phyloP scores from a whole-genome alignment of 2,329 filamentous ascomycete species.

The Chalaropsis ovoidea region DNA sequence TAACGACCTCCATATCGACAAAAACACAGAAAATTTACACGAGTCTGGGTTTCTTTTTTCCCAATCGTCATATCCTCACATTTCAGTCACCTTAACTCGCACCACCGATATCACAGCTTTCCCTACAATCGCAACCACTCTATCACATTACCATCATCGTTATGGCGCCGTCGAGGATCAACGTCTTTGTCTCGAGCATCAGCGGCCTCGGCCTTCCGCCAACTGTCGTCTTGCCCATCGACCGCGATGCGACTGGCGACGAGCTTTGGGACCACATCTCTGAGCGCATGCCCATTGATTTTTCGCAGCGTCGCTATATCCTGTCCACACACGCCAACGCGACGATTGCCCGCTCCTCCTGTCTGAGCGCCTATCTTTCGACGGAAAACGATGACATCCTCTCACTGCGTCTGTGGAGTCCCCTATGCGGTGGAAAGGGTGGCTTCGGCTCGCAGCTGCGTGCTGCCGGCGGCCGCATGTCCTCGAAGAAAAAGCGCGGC shows the following conservation, averaged over 20 bases:
- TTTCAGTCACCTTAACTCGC: background rate
- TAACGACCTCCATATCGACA: no score
- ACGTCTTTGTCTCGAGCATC: slow-evolving; percentile 77
- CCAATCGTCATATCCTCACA: background rate
- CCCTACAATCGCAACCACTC: background rate
- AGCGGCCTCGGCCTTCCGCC: slow-evolving; percentile 69
- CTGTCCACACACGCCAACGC: slow-evolving; percentile 75
- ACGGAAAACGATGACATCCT: slow-evolving; percentile 56
- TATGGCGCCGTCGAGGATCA: slow-evolving; percentile 54
- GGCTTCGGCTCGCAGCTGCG: slow-evolving; percentile 96
- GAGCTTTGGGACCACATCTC: slow-evolving; percentile 56
- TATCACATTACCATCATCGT: background rate
- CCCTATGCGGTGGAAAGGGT: slow-evolving; percentile 86
- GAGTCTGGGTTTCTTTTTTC: background rate
- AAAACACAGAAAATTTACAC: no score
- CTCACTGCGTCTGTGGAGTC: slow-evolving; percentile 67
- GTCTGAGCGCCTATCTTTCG: slow-evolving; percentile 53
- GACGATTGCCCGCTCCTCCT: slow-evolving; percentile 48
- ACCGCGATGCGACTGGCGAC: slow-evolving; percentile 52
- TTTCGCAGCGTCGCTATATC: slow-evolving; percentile 50
- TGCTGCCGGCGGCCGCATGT: slow-evolving; percentile 96
- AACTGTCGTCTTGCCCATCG: slow-evolving; percentile 69
- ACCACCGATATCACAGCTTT: background rate
- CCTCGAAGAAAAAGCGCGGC: slow-evolving; percentile 77
- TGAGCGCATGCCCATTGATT: slow-evolving; percentile 46